Percentiles rank a stretch among this genome's conserved stretches.
Evolutionary conservation across 2,329 filamentous ascomycete genomes (phyloP).

Genomic region (Aureobasidium musti): DNA sequence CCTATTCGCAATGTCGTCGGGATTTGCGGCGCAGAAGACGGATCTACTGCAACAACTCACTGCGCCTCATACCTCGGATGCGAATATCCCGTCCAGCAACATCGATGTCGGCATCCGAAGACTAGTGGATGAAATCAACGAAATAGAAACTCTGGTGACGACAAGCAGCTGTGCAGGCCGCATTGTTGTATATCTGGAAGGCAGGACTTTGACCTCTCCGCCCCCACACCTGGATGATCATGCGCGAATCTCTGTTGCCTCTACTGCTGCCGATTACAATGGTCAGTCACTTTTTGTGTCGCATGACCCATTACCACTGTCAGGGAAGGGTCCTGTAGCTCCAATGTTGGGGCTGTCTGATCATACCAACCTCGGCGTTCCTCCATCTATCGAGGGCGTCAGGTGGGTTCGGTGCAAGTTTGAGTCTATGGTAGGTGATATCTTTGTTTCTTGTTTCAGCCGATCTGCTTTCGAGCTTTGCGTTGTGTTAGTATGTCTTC

Average conservation of each 20-base stretch:
- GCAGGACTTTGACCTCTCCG: constrained; percentile 48
- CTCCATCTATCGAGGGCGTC: constrained; percentile 1
- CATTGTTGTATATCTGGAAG: constrained; percentile 85
- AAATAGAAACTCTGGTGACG: constrained; percentile 73
- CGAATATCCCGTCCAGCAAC: constrained; percentile 77
- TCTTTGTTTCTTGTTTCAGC: constrained; percentile 6
- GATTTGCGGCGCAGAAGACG: constrained; percentile 61
- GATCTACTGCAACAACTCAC: constrained; percentile 72
- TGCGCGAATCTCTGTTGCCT: constrained; percentile 30
- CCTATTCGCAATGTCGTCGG: constrained; percentile 31
- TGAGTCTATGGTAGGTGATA: constrained; percentile 78
- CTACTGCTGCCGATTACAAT: constrained; percentile 75
- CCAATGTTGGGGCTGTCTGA: constrained; percentile 9
- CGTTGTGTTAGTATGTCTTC: background rate
- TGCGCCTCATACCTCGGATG: constrained; percentile 69
- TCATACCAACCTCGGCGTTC: constrained; percentile 3
- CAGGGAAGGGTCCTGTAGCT: constrained; percentile 5
- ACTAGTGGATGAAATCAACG: constrained; percentile 78
- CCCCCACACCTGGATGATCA: background rate
- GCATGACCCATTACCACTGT: constrained; percentile 54
- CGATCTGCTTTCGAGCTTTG: background rate
- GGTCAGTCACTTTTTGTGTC: constrained; percentile 87
- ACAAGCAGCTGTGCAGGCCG: constrained; percentile 92
- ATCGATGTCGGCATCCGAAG: constrained; percentile 77
- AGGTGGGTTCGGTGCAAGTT: constrained; percentile 77